Base-by-base conservation (phyloP, 78 protist species). In the Planoprotostelium fungivorum region DNA sequence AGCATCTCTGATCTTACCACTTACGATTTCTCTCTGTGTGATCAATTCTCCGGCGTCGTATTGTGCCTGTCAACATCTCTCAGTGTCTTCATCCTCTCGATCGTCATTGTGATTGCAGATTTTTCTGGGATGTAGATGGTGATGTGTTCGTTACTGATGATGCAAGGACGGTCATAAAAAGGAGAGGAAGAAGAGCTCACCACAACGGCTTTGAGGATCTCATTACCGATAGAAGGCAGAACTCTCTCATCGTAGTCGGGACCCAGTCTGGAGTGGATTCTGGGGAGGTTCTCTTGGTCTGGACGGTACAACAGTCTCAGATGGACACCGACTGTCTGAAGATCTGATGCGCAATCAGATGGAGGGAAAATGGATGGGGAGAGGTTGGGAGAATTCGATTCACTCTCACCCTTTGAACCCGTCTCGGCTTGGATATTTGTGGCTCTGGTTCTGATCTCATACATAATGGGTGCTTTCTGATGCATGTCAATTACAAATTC, bases 11-110 rank as follows among this genome's bases (percentile, higher is more conserved):
- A 94, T 94, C 84, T 94, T 91, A 73, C 91, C 85, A 85, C 93
- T 90, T 1, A 93, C 95, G 23, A 86, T 73, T 63, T 94, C 96
- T 94, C 96, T 94, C 88, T 94, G 96, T n/a, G 96, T 94, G 37
- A 94, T 94, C 34, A 94, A 38, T 73, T 94, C 96, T 63, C 93
- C 89, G 0, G 96, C 96, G 84, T 94, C 96, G 35, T 94, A 94
- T 87, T 94, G 96, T n/a, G 96, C 95, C 92, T 90, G 5, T 36
- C 28, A 10, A 83, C 0, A 1, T 36, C 10, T 63, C 28, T 35
- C 34, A 16, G 1, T 35, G 0, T 31, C 31, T 35, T 31, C 29
- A 31, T 51, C 29, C 37, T 86, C 36, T 86, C 29, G 29, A 5
- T 86, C 37, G 29, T 86, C 29, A 86, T 29, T 29, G 5, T 86